A percentile compares a stretch with the other conserved stretches of the same genome.
These are phyloP conservation scores for Pholiota adiposa DNA, from an alignment of 1,284 basidiomycete species.

Conservation along the genomic window DNA sequence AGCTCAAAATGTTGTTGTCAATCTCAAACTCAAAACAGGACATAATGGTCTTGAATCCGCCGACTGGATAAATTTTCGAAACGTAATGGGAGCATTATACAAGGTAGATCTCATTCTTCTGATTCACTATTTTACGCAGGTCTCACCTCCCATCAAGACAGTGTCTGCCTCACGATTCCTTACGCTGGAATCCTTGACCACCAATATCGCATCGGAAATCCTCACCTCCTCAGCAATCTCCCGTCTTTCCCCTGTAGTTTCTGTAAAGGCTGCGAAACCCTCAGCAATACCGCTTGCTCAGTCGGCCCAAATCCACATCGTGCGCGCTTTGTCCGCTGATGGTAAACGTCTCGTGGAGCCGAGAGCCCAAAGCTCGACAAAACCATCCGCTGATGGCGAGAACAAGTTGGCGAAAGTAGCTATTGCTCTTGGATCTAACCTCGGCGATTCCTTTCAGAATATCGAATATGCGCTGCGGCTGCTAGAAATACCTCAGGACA, in stretches of 20 bases:
- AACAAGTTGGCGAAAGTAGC: conserved; percentile 36
- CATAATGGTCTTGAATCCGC: conserved; percentile 21
- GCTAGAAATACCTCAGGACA: conserved; percentile 49
- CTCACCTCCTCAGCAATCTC: conserved; percentile 29
- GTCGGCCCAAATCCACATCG: conserved; percentile 36
- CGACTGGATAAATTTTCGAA: conserved; percentile 36
- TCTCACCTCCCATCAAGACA: conserved; percentile 40
- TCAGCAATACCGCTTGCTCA: conserved; percentile 76
- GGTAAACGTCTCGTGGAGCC: neutral
- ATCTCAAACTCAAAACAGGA: conserved; percentile 48
- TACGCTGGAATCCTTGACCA: conserved; percentile 78
- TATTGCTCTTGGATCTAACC: conserved; percentile 89
- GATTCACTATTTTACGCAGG: too few species aligned
- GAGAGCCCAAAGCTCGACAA: neutral
- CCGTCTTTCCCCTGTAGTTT: conserved; percentile 40
- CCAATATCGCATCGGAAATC: conserved; percentile 55
- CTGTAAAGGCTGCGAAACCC: conserved; percentile 76
- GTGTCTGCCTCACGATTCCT: conserved; percentile 56
- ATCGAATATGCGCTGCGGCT: conserved; percentile 76
- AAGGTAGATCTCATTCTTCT: conserved; percentile 29
- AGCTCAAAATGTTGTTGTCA: conserved; percentile 70
- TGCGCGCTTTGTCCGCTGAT: conserved; percentile 16
- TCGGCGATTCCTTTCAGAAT: conserved; percentile 88
- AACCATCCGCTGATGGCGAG: neutral
- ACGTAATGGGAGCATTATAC: conserved; percentile 33